Conservation (phyloP, 1,284 basidiomycete species). For the Lentinula novae-zelandiae region DNA sequence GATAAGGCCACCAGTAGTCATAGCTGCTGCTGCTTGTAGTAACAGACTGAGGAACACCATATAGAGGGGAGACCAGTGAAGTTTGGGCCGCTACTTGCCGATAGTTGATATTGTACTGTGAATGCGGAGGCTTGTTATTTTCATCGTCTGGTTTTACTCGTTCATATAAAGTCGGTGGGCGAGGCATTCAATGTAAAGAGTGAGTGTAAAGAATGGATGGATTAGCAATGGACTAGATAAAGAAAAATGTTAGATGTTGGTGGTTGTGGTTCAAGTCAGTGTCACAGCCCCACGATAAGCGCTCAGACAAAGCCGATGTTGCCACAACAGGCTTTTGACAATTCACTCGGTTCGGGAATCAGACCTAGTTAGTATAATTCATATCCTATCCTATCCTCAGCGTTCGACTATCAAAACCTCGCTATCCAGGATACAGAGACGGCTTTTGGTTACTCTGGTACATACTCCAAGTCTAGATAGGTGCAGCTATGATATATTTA, state of each 20-base stretch:
- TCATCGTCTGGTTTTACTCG: not conserved
- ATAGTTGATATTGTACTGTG: slow-evolving; percentile 18
- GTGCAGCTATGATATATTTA: too few species aligned
- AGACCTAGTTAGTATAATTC: too few species aligned
- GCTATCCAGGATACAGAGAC: too few species aligned
- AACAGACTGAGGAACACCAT: slow-evolving; percentile 10
- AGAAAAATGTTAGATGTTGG: not conserved
- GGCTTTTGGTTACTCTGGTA: not conserved
- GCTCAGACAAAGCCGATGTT: not conserved
- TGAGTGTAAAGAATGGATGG: not conserved
- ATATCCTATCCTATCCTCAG: too few species aligned
- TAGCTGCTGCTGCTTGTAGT: slow-evolving; percentile 15
- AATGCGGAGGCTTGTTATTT: slow-evolving; percentile 6
- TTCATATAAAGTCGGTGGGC: not conserved
- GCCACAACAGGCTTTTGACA: too few species aligned
- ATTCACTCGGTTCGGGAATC: too few species aligned
- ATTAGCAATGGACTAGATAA: slow-evolving; percentile 1
- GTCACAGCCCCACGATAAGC: not conserved
- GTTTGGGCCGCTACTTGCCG: slow-evolving; percentile 19
- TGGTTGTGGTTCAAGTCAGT: not conserved
- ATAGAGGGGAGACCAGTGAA: not conserved
- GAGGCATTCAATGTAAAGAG: not conserved
- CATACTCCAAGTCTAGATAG: not conserved
- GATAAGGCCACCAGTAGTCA: slow-evolving; percentile 26
- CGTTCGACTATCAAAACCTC: too few species aligned